Evolutionary conservation across 306 rosid genomes (phyloP).

Genomic region (Dryas drummondii): DNA sequence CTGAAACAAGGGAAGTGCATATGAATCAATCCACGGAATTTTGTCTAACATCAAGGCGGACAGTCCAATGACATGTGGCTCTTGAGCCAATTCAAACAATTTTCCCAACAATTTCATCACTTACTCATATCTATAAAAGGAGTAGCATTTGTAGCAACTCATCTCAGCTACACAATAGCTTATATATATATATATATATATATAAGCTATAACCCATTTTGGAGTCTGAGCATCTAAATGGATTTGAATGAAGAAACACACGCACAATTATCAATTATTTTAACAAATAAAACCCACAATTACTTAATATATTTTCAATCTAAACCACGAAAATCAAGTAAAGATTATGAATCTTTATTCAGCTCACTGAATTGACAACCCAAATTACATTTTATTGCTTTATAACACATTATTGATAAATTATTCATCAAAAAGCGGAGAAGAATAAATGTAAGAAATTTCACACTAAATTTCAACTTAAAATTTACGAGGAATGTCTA

Average conservation of each 20-base stretch:
- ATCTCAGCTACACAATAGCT: conserved; percentile 1
- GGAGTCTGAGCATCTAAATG: neutral
- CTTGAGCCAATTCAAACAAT: neutral
- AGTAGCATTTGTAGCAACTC: neutral
- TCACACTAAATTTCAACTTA: neutral
- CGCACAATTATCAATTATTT: neutral
- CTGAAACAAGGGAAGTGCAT: neutral
- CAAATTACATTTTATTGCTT: neutral
- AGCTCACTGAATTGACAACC: neutral
- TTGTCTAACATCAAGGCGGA: neutral
- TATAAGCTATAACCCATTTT: neutral
- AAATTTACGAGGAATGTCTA: neutral
- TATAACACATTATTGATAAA: neutral
- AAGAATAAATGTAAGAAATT: neutral
- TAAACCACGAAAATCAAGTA: neutral
- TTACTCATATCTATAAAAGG: neutral
- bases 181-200: neutral
- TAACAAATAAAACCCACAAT: neutral
- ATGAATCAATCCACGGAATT: neutral
- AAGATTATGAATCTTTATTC: neutral
- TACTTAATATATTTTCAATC: neutral
- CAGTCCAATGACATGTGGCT: neutral
- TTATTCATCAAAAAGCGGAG: neutral
- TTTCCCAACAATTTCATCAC: neutral
- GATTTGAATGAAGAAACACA: neutral